phyloP scores from a whole-genome alignment of 129 eudicot genomes.

The Centaurea solstitialis region DNA sequence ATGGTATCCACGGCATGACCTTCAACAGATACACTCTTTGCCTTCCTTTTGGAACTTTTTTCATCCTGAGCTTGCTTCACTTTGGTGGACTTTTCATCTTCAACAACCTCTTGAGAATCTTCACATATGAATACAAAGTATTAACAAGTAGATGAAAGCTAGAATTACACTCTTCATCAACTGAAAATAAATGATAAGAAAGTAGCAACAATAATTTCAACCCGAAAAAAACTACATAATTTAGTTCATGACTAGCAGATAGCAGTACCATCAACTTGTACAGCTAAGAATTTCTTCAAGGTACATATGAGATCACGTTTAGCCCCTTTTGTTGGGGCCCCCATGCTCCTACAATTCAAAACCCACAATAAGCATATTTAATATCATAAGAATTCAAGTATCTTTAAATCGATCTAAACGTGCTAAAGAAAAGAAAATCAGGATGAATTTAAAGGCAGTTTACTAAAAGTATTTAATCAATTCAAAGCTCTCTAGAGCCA shows the following conservation, averaged over 20 bases:
- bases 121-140: conserved; percentile 5
- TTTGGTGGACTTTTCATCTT: conserved; percentile 28
- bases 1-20: conserved; percentile 17
- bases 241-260: conserved; percentile 6
- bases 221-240: background rate
- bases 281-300: conserved; percentile 40
- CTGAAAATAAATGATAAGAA: background rate
- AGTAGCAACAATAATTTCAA: background rate
- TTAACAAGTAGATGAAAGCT: conserved; percentile 15
- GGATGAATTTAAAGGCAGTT: background rate
- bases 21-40: conserved; percentile 19
- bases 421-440: background rate
- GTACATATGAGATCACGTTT: conserved; percentile 63
- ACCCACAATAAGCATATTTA: conserved; percentile 3
- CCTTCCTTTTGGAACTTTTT: conserved; percentile 49
- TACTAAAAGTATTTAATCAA: conserved; percentile 2
- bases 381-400: background rate
- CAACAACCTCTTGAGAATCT: conserved; percentile 30
- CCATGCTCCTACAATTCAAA: conserved; percentile 57
- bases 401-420: background rate
- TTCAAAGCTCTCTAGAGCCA: background rate
- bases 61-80: conserved; percentile 25
- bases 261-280: conserved; percentile 48
- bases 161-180: background rate
- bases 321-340: conserved; percentile 65